phyloP scores from a whole-genome alignment of 257 asterid species.

The Cynanchum wilfordii region DNA sequence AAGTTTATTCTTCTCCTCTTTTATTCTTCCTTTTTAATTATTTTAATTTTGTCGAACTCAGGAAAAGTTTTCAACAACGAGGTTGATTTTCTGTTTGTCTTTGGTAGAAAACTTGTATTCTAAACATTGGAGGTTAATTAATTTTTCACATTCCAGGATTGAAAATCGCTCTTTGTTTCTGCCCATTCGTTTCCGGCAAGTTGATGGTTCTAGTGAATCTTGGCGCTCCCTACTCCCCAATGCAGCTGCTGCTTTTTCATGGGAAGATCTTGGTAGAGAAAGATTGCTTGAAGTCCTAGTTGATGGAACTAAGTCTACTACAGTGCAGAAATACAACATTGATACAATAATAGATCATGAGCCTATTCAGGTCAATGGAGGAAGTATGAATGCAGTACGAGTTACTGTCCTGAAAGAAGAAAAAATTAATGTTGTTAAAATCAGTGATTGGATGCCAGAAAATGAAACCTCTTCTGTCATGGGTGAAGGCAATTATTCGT shows the following conservation, averaged over 20 bases:
- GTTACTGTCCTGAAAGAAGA: constrained; percentile 79
- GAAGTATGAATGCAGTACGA: constrained; percentile 54
- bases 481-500: constrained; percentile 40
- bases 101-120: neutral
- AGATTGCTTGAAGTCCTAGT: constrained; percentile 61
- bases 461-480: constrained; percentile 37
- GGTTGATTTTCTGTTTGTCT: neutral
- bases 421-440: constrained; percentile 74
- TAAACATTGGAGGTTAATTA: constrained; percentile 21
- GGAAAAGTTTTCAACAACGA: neutral
- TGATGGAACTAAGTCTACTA: constrained; percentile 66
- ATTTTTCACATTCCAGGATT: constrained; percentile 48
- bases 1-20: neutral
- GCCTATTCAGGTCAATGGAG: constrained; percentile 59
- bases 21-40: neutral
- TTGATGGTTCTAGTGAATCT: constrained; percentile 61
- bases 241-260: constrained; percentile 77
- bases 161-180: constrained; percentile 83
- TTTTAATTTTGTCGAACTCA: too few species aligned
- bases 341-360: constrained; percentile 86
- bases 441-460: constrained; percentile 90
- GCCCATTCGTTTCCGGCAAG: constrained; percentile 85
- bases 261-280: constrained; percentile 94
- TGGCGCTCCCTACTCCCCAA: constrained; percentile 82
- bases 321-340: constrained; percentile 68